Conservation (phyloP, 1,284 basidiomycete species). For the Xanthoconium separans region DNA sequence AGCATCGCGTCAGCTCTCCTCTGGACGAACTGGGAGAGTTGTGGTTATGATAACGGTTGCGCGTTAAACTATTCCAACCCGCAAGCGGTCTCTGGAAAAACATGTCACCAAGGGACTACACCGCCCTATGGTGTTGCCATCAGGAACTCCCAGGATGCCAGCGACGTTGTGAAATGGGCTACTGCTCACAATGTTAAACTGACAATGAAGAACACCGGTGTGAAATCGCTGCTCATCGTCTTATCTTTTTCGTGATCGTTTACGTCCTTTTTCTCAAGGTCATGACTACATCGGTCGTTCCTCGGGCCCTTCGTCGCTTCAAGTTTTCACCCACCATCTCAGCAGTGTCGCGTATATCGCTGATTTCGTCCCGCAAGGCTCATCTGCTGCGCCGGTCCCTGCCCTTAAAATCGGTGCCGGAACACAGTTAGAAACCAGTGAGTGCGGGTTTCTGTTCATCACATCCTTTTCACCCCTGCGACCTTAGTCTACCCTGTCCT, state of each 20-base stretch:
- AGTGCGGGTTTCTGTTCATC: background rate
- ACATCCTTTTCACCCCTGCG: background rate
- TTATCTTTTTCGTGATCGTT: background rate
- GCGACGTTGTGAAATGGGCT: slow-evolving; percentile 16
- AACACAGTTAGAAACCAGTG: slow-evolving; percentile 11
- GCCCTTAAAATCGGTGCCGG: slow-evolving; percentile 15
- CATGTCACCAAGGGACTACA: slow-evolving; percentile 14
- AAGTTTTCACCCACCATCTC: slow-evolving; percentile 16
- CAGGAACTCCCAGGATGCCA: slow-evolving; percentile 16
- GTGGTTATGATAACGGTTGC: slow-evolving; percentile 13
- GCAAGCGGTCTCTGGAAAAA: slow-evolving; percentile 9
- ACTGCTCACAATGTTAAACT: slow-evolving; percentile 12
- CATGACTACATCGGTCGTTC: slow-evolving; percentile 21
- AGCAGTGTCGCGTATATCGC: slow-evolving; percentile 6
- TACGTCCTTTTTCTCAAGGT: slow-evolving; percentile 2
- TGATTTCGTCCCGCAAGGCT: slow-evolving; percentile 17
- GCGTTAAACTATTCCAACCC: slow-evolving; percentile 15
- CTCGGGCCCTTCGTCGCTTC: slow-evolving; percentile 13
- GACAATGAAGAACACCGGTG: slow-evolving; percentile 22
- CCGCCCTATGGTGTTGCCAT: slow-evolving; percentile 18
- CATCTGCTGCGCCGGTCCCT: slow-evolving; percentile 7
- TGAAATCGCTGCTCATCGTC: background rate
- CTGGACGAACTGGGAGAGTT: slow-evolving; percentile 20
- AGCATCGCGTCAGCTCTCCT: slow-evolving; percentile 12
- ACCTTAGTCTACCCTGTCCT: slow-evolving; percentile 11